These are phyloP conservation scores for Fraxinus pennsylvanica DNA, from an alignment of 257 asterid species.

Conservation along the genomic window DNA sequence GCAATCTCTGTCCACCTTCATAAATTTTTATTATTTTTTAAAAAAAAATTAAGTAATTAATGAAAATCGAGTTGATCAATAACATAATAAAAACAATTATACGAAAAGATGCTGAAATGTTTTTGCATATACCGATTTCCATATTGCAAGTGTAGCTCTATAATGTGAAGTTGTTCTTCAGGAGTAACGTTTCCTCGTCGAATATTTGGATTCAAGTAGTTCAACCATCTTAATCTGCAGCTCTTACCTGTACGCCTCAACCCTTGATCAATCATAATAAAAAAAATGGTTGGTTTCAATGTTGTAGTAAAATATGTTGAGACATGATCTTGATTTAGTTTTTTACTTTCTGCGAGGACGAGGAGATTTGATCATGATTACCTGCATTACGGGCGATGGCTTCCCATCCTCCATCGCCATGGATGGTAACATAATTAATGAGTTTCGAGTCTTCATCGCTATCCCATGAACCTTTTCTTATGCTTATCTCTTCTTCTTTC, in stretches of 20 bases:
- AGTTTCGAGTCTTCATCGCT: conserved; percentile 36
- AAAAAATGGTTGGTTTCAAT: too few relatives aligned
- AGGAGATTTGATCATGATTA: background rate
- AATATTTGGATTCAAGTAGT: conserved; percentile 31
- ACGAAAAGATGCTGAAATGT: background rate
- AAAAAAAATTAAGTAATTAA: background rate
- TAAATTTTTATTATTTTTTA: too few relatives aligned
- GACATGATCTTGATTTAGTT: too few relatives aligned
- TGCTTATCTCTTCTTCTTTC: conserved; percentile 11
- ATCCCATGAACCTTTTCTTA: conserved; percentile 36
- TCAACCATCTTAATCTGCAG: conserved; percentile 38
- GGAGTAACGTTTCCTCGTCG: conserved; percentile 32
- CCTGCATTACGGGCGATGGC: conserved; percentile 31
- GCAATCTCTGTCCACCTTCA: conserved; percentile 40
- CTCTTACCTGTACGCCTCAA: conserved; percentile 38
- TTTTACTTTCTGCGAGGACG: too few relatives aligned
- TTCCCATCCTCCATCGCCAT: conserved; percentile 39
- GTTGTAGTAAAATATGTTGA: too few relatives aligned
- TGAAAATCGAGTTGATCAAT: background rate
- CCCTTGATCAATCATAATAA: conserved; percentile 15
- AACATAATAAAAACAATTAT: background rate
- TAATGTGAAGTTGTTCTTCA: conserved; percentile 28
- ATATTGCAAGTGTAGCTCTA: conserved; percentile 29
- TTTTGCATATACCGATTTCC: conserved; percentile 34
- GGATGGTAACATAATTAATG: conserved; percentile 25